Evolutionary conservation across 2,329 filamentous ascomycete genomes (phyloP).

Genomic region (Cercospora citrullina): DNA sequence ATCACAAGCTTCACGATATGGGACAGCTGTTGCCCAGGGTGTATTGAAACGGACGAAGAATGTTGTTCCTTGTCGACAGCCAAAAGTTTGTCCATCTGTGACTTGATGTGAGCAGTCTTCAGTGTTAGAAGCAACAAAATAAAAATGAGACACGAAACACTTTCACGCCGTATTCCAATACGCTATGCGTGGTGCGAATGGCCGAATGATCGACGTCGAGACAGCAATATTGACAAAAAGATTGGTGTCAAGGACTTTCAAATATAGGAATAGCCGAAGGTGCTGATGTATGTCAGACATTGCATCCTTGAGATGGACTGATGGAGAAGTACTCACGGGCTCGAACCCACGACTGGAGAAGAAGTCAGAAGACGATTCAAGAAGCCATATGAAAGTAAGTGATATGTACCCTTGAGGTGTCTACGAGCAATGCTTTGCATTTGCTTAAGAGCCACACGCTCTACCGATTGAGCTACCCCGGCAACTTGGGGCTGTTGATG

Average conservation of each 20-base stretch:
- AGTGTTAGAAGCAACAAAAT: background rate
- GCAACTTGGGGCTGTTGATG: constrained; percentile 30
- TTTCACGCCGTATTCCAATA: too few species aligned
- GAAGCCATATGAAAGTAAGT: background rate
- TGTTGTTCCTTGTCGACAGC: background rate
- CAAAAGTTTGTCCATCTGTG: background rate
- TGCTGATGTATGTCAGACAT: constrained; percentile 10
- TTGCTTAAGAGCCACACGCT: constrained; percentile 40
- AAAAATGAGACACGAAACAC: background rate
- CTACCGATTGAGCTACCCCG: constrained; percentile 56
- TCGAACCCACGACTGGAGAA: constrained; percentile 11
- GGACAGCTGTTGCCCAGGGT: background rate
- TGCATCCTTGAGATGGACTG: background rate
- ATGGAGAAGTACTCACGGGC: constrained; percentile 5
- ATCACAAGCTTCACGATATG: background rate
- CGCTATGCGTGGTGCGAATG: background rate
- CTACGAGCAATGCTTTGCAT: constrained; percentile 1
- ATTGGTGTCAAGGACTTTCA: constrained; percentile 4
- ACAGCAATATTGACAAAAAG: background rate
- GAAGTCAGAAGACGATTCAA: background rate
- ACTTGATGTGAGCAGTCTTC: background rate
- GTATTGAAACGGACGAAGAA: background rate
- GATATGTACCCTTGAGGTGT: constrained; percentile 9
- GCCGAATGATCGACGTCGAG: background rate
- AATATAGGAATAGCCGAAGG: constrained; percentile 13